Base-by-base conservation (phyloP, 192 early-diverging fungal genomes). In the Umbelopsis vinacea region DNA sequence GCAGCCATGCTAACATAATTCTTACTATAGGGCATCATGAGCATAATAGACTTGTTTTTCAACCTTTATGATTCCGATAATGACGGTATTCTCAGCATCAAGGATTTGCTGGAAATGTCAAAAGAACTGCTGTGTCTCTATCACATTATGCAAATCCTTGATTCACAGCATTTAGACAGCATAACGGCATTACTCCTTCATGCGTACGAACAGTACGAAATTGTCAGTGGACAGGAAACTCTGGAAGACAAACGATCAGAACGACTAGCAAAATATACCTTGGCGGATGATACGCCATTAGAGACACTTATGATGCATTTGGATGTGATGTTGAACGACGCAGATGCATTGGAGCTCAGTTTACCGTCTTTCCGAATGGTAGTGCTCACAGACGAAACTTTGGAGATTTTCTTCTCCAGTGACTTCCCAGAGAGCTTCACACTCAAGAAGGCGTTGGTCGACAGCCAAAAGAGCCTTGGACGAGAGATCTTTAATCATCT, bases 381-480 rank as follows among this genome's bases (percentile, higher is more conserved):
- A 3, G 84, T 95, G 46, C 76, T 97, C 60, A 89, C 88, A 29
- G 93, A 98, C 78, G 91, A 89, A 26, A 88, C 88, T 40, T 79
- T 98, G n/a, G 91, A 94, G 70, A 74, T 79, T 15, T 96, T 94
- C 54, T 95, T 98, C 68, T 87, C 92, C 43, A 54, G 66, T 10
- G 86, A 79, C 22, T 91, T 94, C 66, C 50, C 84, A 23, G 47
- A n/a, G 40, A 86, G 82, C 10, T 89, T 93, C 77, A 83, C 83
- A 48, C 66, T 94, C 9, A 74, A 85, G 68, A 88, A 93, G 70
- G 76, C 76, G 6, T 14, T 78, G 19, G 68, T 60, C 29, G 86
- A 88, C 33, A 71, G 85, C 46, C 83, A 82, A 66, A 78, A 82
- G 52, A 78, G 84, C 47, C 68, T 88, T 9, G 85, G 84, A 2